These are phyloP conservation scores for Boletellus emodensis DNA, from an alignment of 768 basidiomycete species.

Conservation along the genomic window DNA sequence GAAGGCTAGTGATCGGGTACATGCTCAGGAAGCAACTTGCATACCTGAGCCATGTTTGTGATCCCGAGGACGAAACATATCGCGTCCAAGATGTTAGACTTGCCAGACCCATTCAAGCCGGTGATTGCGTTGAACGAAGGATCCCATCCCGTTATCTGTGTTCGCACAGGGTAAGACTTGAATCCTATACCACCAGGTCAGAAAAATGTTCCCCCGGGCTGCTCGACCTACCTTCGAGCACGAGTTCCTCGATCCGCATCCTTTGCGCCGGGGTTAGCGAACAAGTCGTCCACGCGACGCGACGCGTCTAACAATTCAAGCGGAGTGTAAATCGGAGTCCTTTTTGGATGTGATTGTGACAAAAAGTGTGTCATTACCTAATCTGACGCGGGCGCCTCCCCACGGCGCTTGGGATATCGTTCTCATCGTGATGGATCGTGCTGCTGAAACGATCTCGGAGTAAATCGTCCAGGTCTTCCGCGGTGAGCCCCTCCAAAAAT, in stretches of 20 bases:
- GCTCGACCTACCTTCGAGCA: conserved; percentile 69
- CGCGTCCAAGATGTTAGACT: conserved; percentile 98
- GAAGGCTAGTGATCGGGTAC: not conserved
- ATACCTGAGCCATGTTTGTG: conserved; percentile 90
- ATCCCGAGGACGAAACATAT: conserved; percentile 98
- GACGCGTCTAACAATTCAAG: conserved; percentile 25
- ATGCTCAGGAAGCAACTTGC: conserved; percentile 13
- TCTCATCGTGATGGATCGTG: not conserved
- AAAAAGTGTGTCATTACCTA: not conserved
- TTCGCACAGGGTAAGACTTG: conserved; percentile 96
- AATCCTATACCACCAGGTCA: conserved; percentile 55
- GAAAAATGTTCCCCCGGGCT: not conserved
- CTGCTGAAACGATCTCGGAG: not conserved
- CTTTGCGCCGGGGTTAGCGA: conserved; percentile 15
- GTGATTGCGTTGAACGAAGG: conserved; percentile 98
- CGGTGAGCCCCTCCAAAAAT: not conserved
- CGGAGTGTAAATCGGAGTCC: conserved; percentile 22
- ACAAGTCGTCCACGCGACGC: conserved; percentile 24
- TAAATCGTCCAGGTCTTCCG: not conserved
- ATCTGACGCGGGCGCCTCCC: too few relatives aligned
- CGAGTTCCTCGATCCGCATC: conserved; percentile 94
- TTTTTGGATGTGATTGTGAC: not conserved
- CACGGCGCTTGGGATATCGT: conserved; percentile 10
- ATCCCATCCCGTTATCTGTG: conserved; percentile 96
- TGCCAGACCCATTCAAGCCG: conserved; percentile 92